Conservation (phyloP, 495 filamentous ascomycete genomes). For the Astrothelium macrocarpum region DNA sequence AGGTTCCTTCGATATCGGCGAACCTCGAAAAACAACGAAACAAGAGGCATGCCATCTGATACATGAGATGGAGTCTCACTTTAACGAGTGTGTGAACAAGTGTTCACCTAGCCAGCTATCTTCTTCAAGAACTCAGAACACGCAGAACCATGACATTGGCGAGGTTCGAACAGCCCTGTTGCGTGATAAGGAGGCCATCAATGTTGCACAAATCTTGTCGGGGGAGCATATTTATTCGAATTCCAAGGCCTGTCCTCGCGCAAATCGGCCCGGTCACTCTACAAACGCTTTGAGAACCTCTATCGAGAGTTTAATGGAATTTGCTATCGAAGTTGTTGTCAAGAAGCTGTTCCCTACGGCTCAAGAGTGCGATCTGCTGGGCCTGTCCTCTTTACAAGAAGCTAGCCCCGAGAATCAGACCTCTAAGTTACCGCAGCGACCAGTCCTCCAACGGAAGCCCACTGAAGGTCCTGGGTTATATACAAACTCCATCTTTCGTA, state of each 20-base stretch:
- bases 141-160: neutral
- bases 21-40: neutral
- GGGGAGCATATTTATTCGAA: neutral
- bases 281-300: neutral
- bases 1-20: neutral
- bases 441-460: constrained; percentile 2
- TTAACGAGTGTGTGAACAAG: neutral
- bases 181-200: neutral
- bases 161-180: neutral
- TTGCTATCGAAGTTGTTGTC: neutral
- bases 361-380: constrained; percentile 9
- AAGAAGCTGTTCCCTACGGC: constrained; percentile 6
- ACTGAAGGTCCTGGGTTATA: constrained; percentile 9
- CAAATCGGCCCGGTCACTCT: neutral
- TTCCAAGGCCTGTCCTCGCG: neutral
- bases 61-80: neutral
- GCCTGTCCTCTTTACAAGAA: constrained; percentile 14
- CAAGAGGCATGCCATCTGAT: neutral
- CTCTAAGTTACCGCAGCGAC: constrained; percentile 4
- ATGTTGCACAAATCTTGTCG: neutral
- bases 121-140: too few relatives aligned
- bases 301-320: neutral
- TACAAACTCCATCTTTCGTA: constrained; percentile 25
- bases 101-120: neutral
- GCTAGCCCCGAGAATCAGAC: constrained; percentile 1